These are phyloP conservation scores for Fusarium mangiferae DNA, from an alignment of 2,329 filamentous ascomycete species.

Conservation along the genomic window DNA sequence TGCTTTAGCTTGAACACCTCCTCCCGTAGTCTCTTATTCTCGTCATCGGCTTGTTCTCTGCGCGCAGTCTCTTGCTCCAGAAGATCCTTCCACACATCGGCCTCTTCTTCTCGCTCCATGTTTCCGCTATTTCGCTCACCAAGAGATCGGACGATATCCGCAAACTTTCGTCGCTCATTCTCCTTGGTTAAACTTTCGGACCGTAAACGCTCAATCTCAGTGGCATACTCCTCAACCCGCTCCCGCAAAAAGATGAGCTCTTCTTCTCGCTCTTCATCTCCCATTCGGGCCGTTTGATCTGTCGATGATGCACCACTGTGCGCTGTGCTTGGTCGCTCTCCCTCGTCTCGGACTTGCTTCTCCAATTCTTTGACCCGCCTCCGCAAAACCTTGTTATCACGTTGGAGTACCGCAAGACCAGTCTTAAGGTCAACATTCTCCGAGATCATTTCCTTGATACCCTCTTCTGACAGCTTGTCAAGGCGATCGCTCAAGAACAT, in stretches of 20 bases:
- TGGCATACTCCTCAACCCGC: slow-evolving; percentile 83
- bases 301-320: slow-evolving; percentile 66
- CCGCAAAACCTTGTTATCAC: slow-evolving; percentile 87
- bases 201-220: slow-evolving; percentile 83
- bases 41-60: slow-evolving; percentile 89
- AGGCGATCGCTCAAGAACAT: slow-evolving; percentile 95
- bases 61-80: slow-evolving; percentile 90
- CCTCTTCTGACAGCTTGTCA: slow-evolving; percentile 93
- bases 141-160: slow-evolving; percentile 76
- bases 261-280: slow-evolving; percentile 79
- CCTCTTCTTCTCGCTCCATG: slow-evolving; percentile 67
- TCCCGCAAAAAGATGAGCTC: slow-evolving; percentile 88
- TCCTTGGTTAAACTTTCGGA: slow-evolving; percentile 83
- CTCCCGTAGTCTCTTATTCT: slow-evolving; percentile 84
- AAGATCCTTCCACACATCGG: slow-evolving; percentile 95
- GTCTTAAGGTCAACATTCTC: slow-evolving; percentile 97
- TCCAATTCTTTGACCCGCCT: slow-evolving; percentile 88
- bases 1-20: slow-evolving; percentile 81
- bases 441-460: slow-evolving; percentile 96
- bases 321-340: slow-evolving; percentile 70
- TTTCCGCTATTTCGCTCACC: slow-evolving; percentile 61
- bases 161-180: slow-evolving; percentile 85
- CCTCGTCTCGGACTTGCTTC: slow-evolving; percentile 76
- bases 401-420: slow-evolving; percentile 85
- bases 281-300: slow-evolving; percentile 65